Base-by-base conservation (phyloP, 1,139 yeast species). In the Kurtzmaniella quercitrusa region DNA sequence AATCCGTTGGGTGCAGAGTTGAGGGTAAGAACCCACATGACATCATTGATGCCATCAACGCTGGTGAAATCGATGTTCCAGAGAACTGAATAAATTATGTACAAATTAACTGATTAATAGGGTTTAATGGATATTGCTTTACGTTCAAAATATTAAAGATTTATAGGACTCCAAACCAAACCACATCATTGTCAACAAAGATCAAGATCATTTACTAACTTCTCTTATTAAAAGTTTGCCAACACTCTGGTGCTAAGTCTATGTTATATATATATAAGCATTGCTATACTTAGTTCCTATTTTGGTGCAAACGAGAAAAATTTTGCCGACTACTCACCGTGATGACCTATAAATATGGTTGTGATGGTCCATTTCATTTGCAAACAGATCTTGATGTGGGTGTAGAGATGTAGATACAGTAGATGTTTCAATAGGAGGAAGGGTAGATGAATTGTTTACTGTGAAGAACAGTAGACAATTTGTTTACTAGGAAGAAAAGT, bases 1-100 rank as follows among this genome's bases (percentile, higher is more conserved):
- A 93, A 81, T 90, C 97, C 59, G 95, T 93, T 67, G 98, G 98
- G 66, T 85, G 96, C 82, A 90, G 96, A 80, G 97, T 93, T 70
- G 93, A 91, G 77, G 95, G 93, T 79, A 91, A 93, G 85, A 93
- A 93, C 84, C 97, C 99, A 63, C 98, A 93, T 74, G 98, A 88
- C 75, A 85, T 93, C 79, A 90, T 90, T 68, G 98, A 90, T 63
- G 96, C 93, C 74, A 91, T 91, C 74, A 83, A 91, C 79, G 93
- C 86, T 75, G 98, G 98, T 78, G 96, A 89, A 77, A 84, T 91
- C 68, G 98, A 91, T 77, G 87, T 85, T 70, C 91, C 91, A 80
- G 91, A 82, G 77, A 84, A 85, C 83, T 85, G 31, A 27, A 27
- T 27, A 82, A 79, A 63, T 62, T 61, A 60, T 63, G 66, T 63